Conservation (phyloP, 345 rosid species). For the Nasturtium officinale region DNA sequence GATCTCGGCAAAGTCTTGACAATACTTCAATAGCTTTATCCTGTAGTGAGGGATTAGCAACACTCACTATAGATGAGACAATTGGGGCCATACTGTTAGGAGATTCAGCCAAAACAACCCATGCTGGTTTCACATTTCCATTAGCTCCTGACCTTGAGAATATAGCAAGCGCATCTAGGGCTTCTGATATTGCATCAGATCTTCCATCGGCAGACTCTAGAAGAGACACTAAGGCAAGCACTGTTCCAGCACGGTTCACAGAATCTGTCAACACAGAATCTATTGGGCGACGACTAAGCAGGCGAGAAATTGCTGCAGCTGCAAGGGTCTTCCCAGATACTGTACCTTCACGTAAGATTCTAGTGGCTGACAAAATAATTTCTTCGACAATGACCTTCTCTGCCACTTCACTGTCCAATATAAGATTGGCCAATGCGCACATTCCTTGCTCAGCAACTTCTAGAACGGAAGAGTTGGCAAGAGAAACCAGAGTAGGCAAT, state of each 20-base stretch:
- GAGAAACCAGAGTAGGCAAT: conserved; percentile 63
- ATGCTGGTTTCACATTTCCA: conserved; percentile 76
- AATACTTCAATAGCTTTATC: conserved; percentile 94
- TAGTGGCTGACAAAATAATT: conserved; percentile 88
- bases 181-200: conserved; percentile 76
- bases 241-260: conserved; percentile 90
- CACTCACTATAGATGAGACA: conserved; percentile 73
- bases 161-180: conserved; percentile 90
- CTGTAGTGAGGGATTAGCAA: conserved; percentile 70
- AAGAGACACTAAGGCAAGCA: conserved; percentile 91
- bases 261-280: conserved; percentile 75
- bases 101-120: conserved; percentile 88
- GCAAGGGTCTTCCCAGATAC: conserved; percentile 90
- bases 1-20: conserved; percentile 86
- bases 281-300: conserved; percentile 70
- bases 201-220: conserved; percentile 74
- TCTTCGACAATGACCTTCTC: conserved; percentile 76
- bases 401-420: conserved; percentile 80
- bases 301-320: conserved; percentile 94
- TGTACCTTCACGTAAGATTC: conserved; percentile 89
- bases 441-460: conserved; percentile 95
- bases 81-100: conserved; percentile 80
- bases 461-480: conserved; percentile 74
- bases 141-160: conserved; percentile 71
- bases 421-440: conserved; percentile 94